Percentiles rank a stretch among this genome's conserved stretches.
phyloP scores from a whole-genome alignment of 805 yeast species.

The Ogataea chonburiensis region DNA sequence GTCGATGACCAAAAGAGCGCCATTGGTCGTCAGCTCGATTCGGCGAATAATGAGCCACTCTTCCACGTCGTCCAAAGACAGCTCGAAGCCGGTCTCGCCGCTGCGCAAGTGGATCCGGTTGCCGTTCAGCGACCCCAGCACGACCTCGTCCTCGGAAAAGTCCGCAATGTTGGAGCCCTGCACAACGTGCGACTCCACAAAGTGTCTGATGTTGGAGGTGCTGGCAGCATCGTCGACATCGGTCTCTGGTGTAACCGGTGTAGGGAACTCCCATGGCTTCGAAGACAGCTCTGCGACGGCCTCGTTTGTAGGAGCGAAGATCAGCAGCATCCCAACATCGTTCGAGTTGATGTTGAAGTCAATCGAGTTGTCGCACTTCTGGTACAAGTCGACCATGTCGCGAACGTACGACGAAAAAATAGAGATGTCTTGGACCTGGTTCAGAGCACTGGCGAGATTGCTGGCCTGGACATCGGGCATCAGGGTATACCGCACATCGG shows the following conservation, averaged over 20 bases:
- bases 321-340: constrained; percentile 37
- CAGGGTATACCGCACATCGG: constrained; percentile 19
- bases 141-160: constrained; percentile 26
- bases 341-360: constrained; percentile 25
- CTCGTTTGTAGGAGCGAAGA: constrained; percentile 70
- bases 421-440: constrained; percentile 44
- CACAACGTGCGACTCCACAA: constrained; percentile 64
- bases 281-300: constrained; percentile 49
- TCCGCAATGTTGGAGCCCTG: constrained; percentile 27
- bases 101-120: constrained; percentile 38
- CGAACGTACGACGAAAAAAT: constrained; percentile 72
- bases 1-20: constrained; percentile 44
- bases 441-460: constrained; percentile 39
- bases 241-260: constrained; percentile 39
- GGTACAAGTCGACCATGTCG: constrained; percentile 51
- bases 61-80: constrained; percentile 33
- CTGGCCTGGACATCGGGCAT: constrained; percentile 28
- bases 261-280: constrained; percentile 87
- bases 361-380: constrained; percentile 42
- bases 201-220: constrained; percentile 51
- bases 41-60: constrained; percentile 37
- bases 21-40: constrained; percentile 42
- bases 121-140: constrained; percentile 34
- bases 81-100: constrained; percentile 35
- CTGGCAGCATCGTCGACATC: constrained; percentile 49